These are phyloP conservation scores for Trichoderma simmonsii DNA, from an alignment of 2,329 filamentous ascomycete species.

Conservation along the genomic window DNA sequence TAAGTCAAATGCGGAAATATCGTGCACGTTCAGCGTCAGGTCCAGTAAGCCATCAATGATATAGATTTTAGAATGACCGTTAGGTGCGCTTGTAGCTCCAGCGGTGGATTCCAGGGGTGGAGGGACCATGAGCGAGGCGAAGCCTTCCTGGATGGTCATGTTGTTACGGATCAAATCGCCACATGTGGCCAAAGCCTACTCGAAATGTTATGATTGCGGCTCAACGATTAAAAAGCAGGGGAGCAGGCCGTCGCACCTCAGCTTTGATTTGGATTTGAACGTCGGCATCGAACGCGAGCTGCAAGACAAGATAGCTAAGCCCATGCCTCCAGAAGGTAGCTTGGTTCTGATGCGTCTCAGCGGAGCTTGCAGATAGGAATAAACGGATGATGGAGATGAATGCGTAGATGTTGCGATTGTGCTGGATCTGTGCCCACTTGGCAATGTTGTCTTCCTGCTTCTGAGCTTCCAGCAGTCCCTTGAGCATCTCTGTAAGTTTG, in stretches of 20 bases:
- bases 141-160: constrained; percentile 75
- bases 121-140: constrained; percentile 79
- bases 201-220: constrained; percentile 17
- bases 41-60: constrained; percentile 93
- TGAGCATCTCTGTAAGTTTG: constrained; percentile 67
- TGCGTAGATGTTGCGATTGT: constrained; percentile 89
- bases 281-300: constrained; percentile 73
- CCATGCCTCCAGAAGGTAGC: constrained; percentile 80
- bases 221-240: neutral
- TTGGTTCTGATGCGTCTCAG: constrained; percentile 80
- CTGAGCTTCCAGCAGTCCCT: constrained; percentile 53
- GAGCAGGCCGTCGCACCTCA: constrained; percentile 53
- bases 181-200: constrained; percentile 74
- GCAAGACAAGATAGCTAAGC: constrained; percentile 73
- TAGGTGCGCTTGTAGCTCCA: constrained; percentile 40
- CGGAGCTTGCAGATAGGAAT: constrained; percentile 78
- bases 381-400: constrained; percentile 81
- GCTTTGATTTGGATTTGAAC: constrained; percentile 76
- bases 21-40: constrained; percentile 67
- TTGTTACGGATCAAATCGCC: constrained; percentile 87
- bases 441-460: constrained; percentile 58
- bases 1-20: constrained; percentile 69
- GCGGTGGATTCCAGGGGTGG: constrained; percentile 44
- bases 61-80: constrained; percentile 65
- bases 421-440: constrained; percentile 71